Evolutionary conservation across 306 rosid species (phyloP).

Genomic region (Vicia villosa): DNA sequence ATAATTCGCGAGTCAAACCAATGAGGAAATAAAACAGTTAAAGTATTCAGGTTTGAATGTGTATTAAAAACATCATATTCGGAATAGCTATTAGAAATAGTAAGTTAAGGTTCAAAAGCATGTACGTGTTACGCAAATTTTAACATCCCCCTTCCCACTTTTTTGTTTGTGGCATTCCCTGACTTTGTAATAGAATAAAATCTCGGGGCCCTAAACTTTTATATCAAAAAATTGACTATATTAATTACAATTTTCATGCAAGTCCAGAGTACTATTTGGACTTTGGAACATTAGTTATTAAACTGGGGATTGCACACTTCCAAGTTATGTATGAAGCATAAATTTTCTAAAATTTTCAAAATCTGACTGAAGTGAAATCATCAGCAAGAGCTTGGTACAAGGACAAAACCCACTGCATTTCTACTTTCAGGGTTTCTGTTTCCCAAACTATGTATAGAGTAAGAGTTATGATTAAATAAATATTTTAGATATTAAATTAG

Average conservation of each 20-base stretch:
- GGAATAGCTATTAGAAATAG: not conserved
- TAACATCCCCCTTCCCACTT: not conserved
- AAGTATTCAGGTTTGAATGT: not conserved
- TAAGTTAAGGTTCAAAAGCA: conserved; percentile 1
- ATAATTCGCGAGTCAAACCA: not conserved
- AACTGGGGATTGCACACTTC: not conserved
- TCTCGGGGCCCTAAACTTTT: not conserved
- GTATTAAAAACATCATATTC: conserved; percentile 1
- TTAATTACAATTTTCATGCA: conserved; percentile 10
- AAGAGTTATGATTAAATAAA: too few species aligned
- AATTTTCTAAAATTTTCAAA: conserved; percentile 7
- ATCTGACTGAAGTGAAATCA: not conserved
- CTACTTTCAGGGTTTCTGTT: conserved; percentile 6
- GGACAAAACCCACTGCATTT: not conserved
- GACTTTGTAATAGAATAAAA: not conserved
- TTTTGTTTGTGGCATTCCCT: conserved; percentile 8
- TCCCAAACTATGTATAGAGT: not conserved
- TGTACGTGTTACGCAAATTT: not conserved
- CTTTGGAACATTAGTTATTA: not conserved
- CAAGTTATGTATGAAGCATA: not conserved
- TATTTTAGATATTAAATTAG: too few species aligned
- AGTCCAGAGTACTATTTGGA: not conserved
- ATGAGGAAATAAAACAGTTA: not conserved
- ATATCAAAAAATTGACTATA: not conserved
- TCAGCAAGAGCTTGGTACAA: not conserved